Conservation (phyloP, 495 filamentous ascomycete genomes). For the Aspergillus haitiensis region DNA sequence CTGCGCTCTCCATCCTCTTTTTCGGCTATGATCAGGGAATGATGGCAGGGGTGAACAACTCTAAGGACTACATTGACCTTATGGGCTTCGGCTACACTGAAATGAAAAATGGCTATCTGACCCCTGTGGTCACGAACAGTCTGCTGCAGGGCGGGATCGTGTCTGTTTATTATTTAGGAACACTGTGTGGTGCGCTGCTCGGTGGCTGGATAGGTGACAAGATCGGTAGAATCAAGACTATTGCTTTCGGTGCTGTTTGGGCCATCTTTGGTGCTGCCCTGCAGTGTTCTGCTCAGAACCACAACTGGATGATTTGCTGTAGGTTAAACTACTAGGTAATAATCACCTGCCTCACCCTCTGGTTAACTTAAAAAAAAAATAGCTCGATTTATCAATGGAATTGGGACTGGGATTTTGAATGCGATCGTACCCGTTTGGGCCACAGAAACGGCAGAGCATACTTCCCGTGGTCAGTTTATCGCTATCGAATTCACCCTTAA, state of each 20-base stretch:
- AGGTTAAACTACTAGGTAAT: no score
- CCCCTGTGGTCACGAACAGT: constrained; percentile 58
- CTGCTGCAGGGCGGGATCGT: constrained; percentile 70
- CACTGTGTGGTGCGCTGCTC: constrained; percentile 57
- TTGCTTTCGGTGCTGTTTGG: constrained; percentile 57
- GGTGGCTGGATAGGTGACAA: constrained; percentile 63
- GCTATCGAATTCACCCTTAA: constrained; percentile 74
- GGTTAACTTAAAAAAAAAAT: constrained; percentile 23
- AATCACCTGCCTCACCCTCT: not conserved
- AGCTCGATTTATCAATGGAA: constrained; percentile 65
- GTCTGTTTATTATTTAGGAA: constrained; percentile 70
- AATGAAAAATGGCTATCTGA: constrained; percentile 41
- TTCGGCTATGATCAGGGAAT: constrained; percentile 71
- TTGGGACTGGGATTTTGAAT: constrained; percentile 72
- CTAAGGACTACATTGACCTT: constrained; percentile 61
- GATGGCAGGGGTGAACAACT: constrained; percentile 74
- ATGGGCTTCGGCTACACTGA: constrained; percentile 67
- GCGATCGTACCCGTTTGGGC: constrained; percentile 73
- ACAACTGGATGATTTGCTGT: constrained; percentile 72
- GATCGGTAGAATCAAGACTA: constrained; percentile 62
- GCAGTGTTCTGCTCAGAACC: constrained; percentile 63
- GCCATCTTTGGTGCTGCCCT: constrained; percentile 58
- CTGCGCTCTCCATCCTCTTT: constrained; percentile 60
- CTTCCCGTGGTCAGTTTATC: constrained; percentile 67
- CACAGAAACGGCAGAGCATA: constrained; percentile 67